Evolutionary conservation across 257 asterid genomes (phyloP).

Genomic region (Capsicum pubescens): DNA sequence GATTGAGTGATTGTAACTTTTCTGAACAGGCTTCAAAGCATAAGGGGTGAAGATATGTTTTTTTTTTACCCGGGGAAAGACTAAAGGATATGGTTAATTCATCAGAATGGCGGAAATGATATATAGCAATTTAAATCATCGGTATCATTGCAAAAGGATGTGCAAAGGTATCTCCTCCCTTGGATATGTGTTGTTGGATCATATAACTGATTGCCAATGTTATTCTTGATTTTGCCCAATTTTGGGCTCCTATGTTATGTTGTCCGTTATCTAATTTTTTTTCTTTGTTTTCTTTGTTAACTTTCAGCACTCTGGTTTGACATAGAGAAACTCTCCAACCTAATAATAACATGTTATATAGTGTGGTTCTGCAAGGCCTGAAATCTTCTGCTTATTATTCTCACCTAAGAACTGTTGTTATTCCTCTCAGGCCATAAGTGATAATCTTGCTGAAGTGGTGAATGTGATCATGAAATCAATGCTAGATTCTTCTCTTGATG

Average conservation of each 20-base stretch:
- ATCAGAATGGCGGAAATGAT: background rate
- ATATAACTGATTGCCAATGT: too few relatives aligned
- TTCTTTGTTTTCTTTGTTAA: background rate
- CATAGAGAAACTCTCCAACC: too few relatives aligned
- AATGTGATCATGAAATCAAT: background rate
- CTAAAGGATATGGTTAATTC: background rate
- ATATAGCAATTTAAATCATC: background rate
- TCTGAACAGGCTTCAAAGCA: background rate
- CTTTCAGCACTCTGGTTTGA: too few relatives aligned
- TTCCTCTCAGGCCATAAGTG: background rate
- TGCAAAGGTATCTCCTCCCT: background rate
- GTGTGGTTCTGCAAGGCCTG: too few relatives aligned
- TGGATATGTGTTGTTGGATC: too few relatives aligned
- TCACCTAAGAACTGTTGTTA: background rate
- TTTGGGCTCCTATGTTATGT: too few relatives aligned
- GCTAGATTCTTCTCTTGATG: background rate
- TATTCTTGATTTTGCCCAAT: too few relatives aligned
- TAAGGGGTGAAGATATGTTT: background rate
- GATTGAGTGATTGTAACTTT: background rate
- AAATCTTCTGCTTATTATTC: too few relatives aligned
- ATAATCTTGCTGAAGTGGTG: background rate
- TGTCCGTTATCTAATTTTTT: too few relatives aligned
- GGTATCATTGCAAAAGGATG: slow-evolving; percentile 13
- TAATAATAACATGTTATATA: too few relatives aligned
- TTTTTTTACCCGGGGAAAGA: background rate